phyloP scores from a whole-genome alignment of 371 early-diverging fungal species.

The Mortierella sp. region DNA sequence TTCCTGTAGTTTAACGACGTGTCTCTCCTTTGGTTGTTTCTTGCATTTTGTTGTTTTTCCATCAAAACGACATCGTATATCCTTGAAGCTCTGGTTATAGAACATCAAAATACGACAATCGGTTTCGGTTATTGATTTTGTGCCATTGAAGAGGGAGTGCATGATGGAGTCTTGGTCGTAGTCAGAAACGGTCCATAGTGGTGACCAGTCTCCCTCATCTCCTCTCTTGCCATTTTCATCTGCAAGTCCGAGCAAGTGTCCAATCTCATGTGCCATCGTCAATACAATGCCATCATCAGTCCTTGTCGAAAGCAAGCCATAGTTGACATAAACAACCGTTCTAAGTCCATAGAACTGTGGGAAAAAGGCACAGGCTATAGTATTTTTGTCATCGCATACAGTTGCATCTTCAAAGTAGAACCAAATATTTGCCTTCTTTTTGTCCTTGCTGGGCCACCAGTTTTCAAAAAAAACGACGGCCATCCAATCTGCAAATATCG shows the following conservation, averaged over 20 bases:
- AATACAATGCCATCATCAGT: neutral
- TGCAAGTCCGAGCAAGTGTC: no score
- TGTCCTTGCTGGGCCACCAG: neutral
- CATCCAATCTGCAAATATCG: neutral
- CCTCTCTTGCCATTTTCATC: neutral
- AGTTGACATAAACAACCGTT: neutral
- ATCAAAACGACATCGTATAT: constrained; percentile 3
- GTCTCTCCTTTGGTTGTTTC: neutral
- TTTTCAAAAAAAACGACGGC: no score
- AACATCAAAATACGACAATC: neutral
- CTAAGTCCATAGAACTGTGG: neutral
- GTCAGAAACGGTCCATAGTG: neutral
- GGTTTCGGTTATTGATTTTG: neutral
- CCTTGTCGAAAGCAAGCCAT: neutral
- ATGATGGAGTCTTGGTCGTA: neutral
- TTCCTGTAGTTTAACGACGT: neutral
- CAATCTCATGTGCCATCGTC: neutral
- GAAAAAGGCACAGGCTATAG: constrained; percentile 17
- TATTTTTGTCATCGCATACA: neutral
- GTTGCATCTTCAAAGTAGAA: neutral
- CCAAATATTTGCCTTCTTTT: neutral
- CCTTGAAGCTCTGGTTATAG: neutral
- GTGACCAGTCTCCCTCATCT: neutral
- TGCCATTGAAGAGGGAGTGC: neutral
- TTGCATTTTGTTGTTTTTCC: neutral